These are phyloP conservation scores for Plasmodium vinckei DNA, from an alignment of 169 alveolate species.

Conservation along the genomic window DNA sequence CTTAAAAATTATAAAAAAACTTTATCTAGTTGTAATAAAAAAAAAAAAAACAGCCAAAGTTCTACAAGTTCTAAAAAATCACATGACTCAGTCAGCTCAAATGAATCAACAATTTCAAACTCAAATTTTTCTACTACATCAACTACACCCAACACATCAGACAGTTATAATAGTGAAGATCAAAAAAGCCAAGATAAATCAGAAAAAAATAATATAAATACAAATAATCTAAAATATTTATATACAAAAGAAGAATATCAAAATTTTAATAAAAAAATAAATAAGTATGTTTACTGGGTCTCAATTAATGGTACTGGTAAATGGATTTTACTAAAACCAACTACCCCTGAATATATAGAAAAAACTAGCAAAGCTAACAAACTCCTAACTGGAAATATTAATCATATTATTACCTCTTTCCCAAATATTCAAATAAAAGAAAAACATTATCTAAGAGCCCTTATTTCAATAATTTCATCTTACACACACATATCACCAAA, in stretches of 20 bases:
- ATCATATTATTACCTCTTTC: conserved; percentile 45
- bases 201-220: background rate
- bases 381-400: conserved; percentile 43
- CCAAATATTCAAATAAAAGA: conserved; percentile 54
- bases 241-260: conserved; percentile 50
- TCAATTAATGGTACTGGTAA: conserved; percentile 44
- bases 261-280: conserved; percentile 41
- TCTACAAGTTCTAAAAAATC: background rate
- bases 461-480: conserved; percentile 57
- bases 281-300: conserved; percentile 57
- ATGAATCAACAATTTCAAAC: too few species aligned
- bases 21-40: conserved; percentile 3
- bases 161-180: background rate
- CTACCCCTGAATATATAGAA: conserved; percentile 47
- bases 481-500: conserved; percentile 54
- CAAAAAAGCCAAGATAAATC: background rate
- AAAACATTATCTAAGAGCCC: conserved; percentile 62
- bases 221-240: background rate
- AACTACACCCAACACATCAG: background rate
- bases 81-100: too few species aligned
- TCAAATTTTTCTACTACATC: background rate
- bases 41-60: background rate
- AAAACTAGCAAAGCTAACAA: conserved; percentile 33
- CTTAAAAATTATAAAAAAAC: conserved; percentile 12
- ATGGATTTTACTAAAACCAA: conserved; percentile 48